Base-by-base conservation (phyloP, 768 basidiomycete genomes). In the Suillus spraguei region DNA sequence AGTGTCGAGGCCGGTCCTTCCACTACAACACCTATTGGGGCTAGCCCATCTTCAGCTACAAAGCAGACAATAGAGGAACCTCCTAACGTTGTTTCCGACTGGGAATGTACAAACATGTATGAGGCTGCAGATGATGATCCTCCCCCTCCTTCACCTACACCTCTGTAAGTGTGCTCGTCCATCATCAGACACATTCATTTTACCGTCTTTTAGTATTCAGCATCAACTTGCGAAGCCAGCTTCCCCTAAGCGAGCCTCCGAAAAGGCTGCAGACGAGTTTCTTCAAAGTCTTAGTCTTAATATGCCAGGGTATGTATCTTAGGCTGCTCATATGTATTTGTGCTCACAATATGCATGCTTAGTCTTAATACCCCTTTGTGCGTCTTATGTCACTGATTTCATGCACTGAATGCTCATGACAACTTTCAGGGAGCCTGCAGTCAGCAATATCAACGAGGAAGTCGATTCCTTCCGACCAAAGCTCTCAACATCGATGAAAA, bases 341-440 rank as follows among this genome's bases (percentile, higher is more conserved):
- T 16, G 60, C 17, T 58, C 14, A 66, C 9, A 54, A 4, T 60
- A 35, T 52, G 50, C 2, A 11, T 52, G 60, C 11, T 11, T 35
- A 75, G 74, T 33, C 75, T 76, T 2, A 63, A 39, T 59, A 52
- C 24, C 2, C 72, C 74, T 32, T 53, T 75, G 74, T 75, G 49
- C 65, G 74, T 66, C 13, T 10, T 56, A 16, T n/a, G 1, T 17
- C 35, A 2, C 60, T 9, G 13, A 14, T 54, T 35, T 33, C 4
- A 54, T 33, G 10, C n/a, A 62, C 36, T 32, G 35, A 36, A 52
- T 35, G 32, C 4, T 32, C 11, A 60, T 63, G 47, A 11, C 8
- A 41, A 2, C 3, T 61, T 20, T 24, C 46, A 77, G 74, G 61
- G 74, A 70, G 22, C 44, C 56, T 56, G 14, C 56, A 20, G 22